A percentile compares a stretch with the other conserved stretches of the same genome.
Conservation (phyloP, 805 yeast species). For the Zygosaccharomyces kombuchaensis region DNA sequence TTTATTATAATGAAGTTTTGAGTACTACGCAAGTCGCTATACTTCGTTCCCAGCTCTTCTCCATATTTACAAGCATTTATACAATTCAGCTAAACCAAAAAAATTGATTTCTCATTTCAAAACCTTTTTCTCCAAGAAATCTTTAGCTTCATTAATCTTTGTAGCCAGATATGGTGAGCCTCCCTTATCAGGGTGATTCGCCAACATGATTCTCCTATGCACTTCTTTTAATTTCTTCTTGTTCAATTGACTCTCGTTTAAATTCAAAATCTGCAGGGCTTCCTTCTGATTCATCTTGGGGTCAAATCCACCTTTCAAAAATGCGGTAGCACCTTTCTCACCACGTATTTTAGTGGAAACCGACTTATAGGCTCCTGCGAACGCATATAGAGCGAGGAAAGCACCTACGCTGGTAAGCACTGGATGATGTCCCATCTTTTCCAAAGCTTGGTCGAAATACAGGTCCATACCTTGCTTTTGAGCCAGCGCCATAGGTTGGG, state of each 20-base stretch:
- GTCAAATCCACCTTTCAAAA: constrained; percentile 85
- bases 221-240: constrained; percentile 72
- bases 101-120: constrained; percentile 13
- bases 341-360: constrained; percentile 45
- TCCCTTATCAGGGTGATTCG: constrained; percentile 93
- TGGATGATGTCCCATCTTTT: constrained; percentile 72
- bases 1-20: too few relatives aligned
- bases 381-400: constrained; percentile 56
- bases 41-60: too few relatives aligned
- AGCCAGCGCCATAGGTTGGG: constrained; percentile 19
- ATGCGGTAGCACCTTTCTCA: constrained; percentile 50
- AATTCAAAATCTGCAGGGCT: constrained; percentile 77
- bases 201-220: constrained; percentile 83
- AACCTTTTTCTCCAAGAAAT: constrained; percentile 37
- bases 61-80: constrained; percentile 2
- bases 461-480: constrained; percentile 43
- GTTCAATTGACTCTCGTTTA: constrained; percentile 60
- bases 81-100: too few relatives aligned
- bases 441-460: constrained; percentile 57
- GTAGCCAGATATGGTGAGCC: constrained; percentile 89
- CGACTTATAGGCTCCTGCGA: constrained; percentile 62
- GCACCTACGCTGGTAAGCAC: constrained; percentile 67
- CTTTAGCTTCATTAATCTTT: constrained; percentile 88
- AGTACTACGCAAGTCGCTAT: background rate
- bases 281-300: constrained; percentile 86